A percentile compares a stretch with the other conserved stretches of the same genome.
These are phyloP conservation scores for Phialemoniopsis sp. DNA, from an alignment of 2,329 filamentous ascomycete genomes.

Conservation along the genomic window DNA sequence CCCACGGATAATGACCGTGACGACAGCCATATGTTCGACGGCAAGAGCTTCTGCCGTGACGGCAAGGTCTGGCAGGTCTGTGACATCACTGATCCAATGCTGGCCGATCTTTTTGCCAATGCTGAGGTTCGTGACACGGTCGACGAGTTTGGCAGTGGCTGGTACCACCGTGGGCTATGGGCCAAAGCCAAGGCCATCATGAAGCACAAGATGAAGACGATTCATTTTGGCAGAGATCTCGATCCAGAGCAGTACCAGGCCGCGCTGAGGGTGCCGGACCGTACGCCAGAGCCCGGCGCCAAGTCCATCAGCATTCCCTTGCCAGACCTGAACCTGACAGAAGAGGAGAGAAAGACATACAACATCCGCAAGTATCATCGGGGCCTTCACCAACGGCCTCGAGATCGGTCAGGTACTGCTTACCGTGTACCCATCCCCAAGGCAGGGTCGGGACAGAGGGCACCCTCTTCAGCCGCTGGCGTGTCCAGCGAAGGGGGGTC, in stretches of 20 bases:
- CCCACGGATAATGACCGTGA: slow-evolving; percentile 23
- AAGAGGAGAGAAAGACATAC: slow-evolving; percentile 26
- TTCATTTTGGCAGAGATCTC: slow-evolving; percentile 52
- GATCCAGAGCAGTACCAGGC: slow-evolving; percentile 41
- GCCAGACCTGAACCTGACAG: slow-evolving; percentile 32
- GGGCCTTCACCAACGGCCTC: slow-evolving; percentile 4
- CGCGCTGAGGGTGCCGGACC: slow-evolving; percentile 30
- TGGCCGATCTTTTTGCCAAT: slow-evolving; percentile 62
- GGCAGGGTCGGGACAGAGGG: too few relatives aligned
- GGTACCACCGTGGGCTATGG: slow-evolving; percentile 78
- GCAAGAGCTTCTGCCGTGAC: slow-evolving; percentile 67
- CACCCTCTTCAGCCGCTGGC: too few relatives aligned
- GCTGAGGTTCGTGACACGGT: slow-evolving; percentile 55
- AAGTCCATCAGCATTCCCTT: slow-evolving; percentile 28
- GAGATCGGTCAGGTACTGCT: slow-evolving; percentile 8
- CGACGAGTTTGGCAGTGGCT: slow-evolving; percentile 66
- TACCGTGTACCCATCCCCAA: neutral
- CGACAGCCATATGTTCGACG: slow-evolving; percentile 77
- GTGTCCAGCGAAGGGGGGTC: neutral
- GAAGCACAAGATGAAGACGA: slow-evolving; percentile 75
- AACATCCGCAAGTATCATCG: slow-evolving; percentile 24
- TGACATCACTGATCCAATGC: slow-evolving; percentile 79
- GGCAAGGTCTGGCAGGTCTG: slow-evolving; percentile 94
- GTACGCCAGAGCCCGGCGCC: slow-evolving; percentile 20
- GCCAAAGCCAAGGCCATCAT: slow-evolving; percentile 83